Conservation (phyloP, 1,284 basidiomycete genomes). For the Rhodotorula sp. region DNA sequence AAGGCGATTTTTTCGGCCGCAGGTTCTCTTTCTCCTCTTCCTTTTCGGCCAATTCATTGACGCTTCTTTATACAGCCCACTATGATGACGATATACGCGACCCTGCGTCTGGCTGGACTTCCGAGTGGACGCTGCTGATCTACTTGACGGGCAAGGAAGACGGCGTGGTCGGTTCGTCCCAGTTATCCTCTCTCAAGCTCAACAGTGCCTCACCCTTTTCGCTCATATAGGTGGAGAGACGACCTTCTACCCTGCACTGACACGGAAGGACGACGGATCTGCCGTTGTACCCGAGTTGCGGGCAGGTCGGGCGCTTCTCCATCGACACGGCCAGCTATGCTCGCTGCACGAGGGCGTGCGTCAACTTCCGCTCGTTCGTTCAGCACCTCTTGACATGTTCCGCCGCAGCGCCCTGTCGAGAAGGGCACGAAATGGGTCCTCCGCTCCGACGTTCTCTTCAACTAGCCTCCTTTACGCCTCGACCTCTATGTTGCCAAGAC, state of each 20-base stretch:
- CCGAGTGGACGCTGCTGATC: slow-evolving; percentile 76
- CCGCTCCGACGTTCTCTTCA: slow-evolving; percentile 72
- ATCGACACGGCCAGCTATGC: slow-evolving; percentile 71
- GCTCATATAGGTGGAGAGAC: slow-evolving; percentile 65
- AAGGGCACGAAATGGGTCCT: slow-evolving; percentile 73
- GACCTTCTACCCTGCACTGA: slow-evolving; percentile 60
- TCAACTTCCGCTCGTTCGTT: accelerated
- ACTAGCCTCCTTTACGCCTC: slow-evolving; percentile 28
- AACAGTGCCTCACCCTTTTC: too few species aligned
- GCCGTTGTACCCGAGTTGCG: slow-evolving; percentile 61
- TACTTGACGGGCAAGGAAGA: slow-evolving; percentile 71
- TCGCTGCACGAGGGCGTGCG: slow-evolving; percentile 72
- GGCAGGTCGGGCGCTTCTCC: slow-evolving; percentile 68
- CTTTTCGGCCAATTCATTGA: not conserved
- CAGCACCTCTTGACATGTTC: not conserved
- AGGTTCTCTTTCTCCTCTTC: slow-evolving; percentile 29
- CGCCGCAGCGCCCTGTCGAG: slow-evolving; percentile 51
- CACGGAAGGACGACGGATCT: slow-evolving; percentile 41
- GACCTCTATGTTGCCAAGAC: too few species aligned
- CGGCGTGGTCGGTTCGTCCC: slow-evolving; percentile 55
- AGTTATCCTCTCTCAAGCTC: not conserved
- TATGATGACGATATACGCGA: slow-evolving; percentile 64
- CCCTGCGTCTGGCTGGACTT: slow-evolving; percentile 44
- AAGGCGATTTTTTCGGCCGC: slow-evolving; percentile 45
- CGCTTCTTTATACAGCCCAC: slow-evolving; percentile 58